Evolutionary conservation across 2,329 filamentous ascomycete genomes (phyloP).

Genomic region (Sarocladiaceae sp.): DNA sequence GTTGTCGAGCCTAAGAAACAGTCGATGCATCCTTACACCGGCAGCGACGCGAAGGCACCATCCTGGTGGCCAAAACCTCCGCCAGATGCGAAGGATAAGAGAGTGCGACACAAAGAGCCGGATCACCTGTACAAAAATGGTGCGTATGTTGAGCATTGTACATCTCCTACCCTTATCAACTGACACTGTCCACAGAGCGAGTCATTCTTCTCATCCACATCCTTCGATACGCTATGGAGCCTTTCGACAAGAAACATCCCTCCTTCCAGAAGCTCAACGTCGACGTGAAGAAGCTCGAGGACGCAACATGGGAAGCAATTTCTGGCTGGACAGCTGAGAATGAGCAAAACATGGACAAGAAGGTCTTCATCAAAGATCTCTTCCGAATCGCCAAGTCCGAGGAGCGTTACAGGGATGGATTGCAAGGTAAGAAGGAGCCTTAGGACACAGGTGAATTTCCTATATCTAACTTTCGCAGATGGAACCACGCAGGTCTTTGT

Average conservation of each 20-base stretch:
- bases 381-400: slow-evolving; percentile 54
- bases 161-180: too few species aligned
- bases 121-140: slow-evolving; percentile 65
- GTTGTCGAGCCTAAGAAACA: slow-evolving; percentile 72
- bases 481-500: slow-evolving; percentile 41
- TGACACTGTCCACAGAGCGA: slow-evolving; percentile 38
- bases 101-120: slow-evolving; percentile 63
- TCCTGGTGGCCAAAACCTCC: slow-evolving; percentile 61
- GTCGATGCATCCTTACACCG: slow-evolving; percentile 65
- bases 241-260: slow-evolving; percentile 40
- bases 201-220: slow-evolving; percentile 55
- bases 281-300: slow-evolving; percentile 49
- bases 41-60: slow-evolving; percentile 54
- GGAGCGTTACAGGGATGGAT: slow-evolving; percentile 48
- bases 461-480: too few species aligned
- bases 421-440: slow-evolving; percentile 52
- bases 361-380: slow-evolving; percentile 50
- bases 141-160: slow-evolving; percentile 32
- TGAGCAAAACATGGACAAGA: slow-evolving; percentile 49
- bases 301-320: slow-evolving; percentile 51
- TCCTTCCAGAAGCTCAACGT: slow-evolving; percentile 48
- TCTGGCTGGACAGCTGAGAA: slow-evolving; percentile 53
- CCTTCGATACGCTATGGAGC: slow-evolving; percentile 49
- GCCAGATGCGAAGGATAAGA: slow-evolving; percentile 42
- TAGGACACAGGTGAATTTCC: too few species aligned